phyloP scores from a whole-genome alignment of 768 basidiomycete species.

The Daedaleopsis nitida region DNA sequence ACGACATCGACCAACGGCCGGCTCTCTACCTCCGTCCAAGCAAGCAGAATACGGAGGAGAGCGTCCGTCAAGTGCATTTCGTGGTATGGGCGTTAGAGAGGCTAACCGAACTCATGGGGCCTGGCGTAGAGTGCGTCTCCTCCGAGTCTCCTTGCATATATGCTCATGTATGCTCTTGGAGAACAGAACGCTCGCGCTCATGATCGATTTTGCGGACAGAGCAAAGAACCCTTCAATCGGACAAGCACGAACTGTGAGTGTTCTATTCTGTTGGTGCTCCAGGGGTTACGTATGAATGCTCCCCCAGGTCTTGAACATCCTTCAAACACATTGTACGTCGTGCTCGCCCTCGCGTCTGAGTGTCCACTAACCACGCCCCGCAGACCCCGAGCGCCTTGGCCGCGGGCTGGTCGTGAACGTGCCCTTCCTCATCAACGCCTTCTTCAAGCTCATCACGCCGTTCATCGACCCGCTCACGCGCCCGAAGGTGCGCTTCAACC shows the following conservation, averaged over 20 bases:
- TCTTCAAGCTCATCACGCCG: constrained; percentile 77
- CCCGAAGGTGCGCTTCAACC: constrained; percentile 76
- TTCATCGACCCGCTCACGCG: constrained; percentile 85
- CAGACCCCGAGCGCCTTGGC: constrained; percentile 80
- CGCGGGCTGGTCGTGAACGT: constrained; percentile 72
- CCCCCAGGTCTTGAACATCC: constrained; percentile 44
- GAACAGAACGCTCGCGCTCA: constrained; percentile 61
- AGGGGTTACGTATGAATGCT: background rate
- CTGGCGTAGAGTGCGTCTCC: constrained; percentile 73
- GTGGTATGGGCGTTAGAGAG: constrained; percentile 80
- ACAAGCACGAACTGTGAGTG: constrained; percentile 39
- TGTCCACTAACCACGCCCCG: background rate
- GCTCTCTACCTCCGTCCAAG: constrained; percentile 67
- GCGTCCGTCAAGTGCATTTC: constrained; percentile 68
- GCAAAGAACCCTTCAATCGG: constrained; percentile 56
- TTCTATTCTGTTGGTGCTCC: background rate
- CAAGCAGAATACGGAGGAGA: constrained; percentile 78
- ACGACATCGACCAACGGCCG: constrained; percentile 65
- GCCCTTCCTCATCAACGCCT: constrained; percentile 75
- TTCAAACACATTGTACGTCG: constrained; percentile 67
- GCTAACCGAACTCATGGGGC: constrained; percentile 72
- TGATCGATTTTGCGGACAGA: constrained; percentile 79
- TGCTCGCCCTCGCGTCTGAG: background rate
- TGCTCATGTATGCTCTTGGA: background rate
- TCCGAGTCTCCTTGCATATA: background rate